Evolutionary conservation across 148 eudicot species (phyloP), one percentile per base, ranked within the genome.

Genomic region (Vaccinium corymbosum): DNA sequence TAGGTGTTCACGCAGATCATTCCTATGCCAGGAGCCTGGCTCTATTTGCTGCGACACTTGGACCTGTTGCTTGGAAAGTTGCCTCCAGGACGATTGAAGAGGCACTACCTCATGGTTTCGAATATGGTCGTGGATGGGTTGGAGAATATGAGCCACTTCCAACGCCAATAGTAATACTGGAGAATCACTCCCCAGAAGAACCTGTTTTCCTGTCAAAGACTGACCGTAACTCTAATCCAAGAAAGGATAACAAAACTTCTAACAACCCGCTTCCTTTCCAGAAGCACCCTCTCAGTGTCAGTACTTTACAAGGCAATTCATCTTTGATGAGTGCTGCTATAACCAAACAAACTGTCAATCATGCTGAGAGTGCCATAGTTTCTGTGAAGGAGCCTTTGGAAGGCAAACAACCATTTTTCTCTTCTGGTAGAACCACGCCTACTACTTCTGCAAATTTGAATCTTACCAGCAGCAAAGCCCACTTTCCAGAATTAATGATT

Each of bases 101-200:
- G 86, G 92, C 90, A 74, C 88, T 97, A 70, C 95, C 98, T 85
- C 86, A 85, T 11, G 98, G 89, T 57, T 86, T 84, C 78, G 90
- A 94, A 85, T 94, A 88, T 87, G 99, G 97, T 25, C 98, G 92
- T 19, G 99, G 99, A 13, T 97, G 99, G 99, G 92, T 97, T 48
- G 99, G 93, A 76, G 99, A 94, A 83, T 93, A 88, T 70, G 98
- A 95, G 83, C 95, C 98, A 82, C 92, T 92, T 85, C 91, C 98
- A 51, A 88, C 91, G 35, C 89, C 97, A 9, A 86, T 93, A n/a
- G 68, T 90, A 35, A 83, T 84, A 76, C 88, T 89, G 76, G 90
- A 89, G 73, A 88, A 86, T 20, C 55, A 85, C 76, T 61, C 56
- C 74, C 83, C 78, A 51, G 90, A 90, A 85, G 93, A 93, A 66